Conservation (phyloP, 2,329 filamentous ascomycete species). For the Coleophoma eucalyptorum region DNA sequence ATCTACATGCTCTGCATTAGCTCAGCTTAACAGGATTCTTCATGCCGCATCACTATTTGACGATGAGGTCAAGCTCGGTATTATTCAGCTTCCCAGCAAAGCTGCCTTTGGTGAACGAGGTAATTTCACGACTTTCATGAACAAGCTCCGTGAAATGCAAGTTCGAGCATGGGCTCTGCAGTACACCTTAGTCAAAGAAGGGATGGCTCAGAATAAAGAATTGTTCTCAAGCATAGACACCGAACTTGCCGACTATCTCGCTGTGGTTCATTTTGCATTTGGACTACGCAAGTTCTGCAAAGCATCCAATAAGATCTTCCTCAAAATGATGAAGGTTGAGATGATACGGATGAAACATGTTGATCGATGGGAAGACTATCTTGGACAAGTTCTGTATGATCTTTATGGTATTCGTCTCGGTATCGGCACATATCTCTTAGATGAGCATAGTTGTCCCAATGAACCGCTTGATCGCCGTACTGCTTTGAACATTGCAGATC, state of each 20-base stretch:
- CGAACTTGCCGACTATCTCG: slow-evolving; percentile 74
- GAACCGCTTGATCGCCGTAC: slow-evolving; percentile 78
- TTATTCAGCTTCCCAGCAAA: slow-evolving; percentile 56
- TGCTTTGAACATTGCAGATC: slow-evolving; percentile 77
- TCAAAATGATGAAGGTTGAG: slow-evolving; percentile 86
- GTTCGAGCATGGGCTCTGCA: slow-evolving; percentile 84
- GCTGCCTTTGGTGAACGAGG: slow-evolving; percentile 37
- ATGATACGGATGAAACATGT: slow-evolving; percentile 72
- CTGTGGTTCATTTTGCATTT: slow-evolving; percentile 77
- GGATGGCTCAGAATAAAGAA: slow-evolving; percentile 61
- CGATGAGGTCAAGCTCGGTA: slow-evolving; percentile 78
- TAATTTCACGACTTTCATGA: slow-evolving; percentile 53
- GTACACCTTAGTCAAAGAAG: slow-evolving; percentile 76
- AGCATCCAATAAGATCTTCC: slow-evolving; percentile 78
- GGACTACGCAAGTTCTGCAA: slow-evolving; percentile 85
- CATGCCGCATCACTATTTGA: slow-evolving; percentile 80
- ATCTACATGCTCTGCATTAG: slow-evolving; percentile 67
- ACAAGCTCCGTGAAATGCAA: slow-evolving; percentile 80
- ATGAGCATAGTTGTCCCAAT: slow-evolving; percentile 75
- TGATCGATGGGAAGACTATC: slow-evolving; percentile 80
- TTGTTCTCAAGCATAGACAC: slow-evolving; percentile 64
- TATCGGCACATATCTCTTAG: slow-evolving; percentile 59
- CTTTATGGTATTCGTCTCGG: slow-evolving; percentile 78
- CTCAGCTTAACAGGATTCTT: slow-evolving; percentile 68
- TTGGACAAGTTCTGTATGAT: slow-evolving; percentile 81